phyloP scores from a whole-genome alignment of 768 basidiomycete species.

The Rhodotorula diobovata region DNA sequence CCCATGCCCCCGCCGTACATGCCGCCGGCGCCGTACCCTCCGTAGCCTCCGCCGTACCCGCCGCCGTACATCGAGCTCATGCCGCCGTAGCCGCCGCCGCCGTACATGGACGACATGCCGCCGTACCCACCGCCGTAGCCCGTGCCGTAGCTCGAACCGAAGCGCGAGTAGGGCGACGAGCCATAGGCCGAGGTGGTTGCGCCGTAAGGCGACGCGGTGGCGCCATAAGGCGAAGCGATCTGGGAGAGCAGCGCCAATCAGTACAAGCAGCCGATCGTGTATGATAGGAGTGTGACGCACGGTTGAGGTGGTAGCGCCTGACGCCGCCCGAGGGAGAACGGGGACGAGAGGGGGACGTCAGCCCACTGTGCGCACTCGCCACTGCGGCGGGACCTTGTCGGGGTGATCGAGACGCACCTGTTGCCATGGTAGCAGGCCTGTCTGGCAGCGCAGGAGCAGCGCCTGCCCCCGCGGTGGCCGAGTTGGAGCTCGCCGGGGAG shows the following conservation, averaged over 20 bases:
- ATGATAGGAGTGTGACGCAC: no score
- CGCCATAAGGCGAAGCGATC: not conserved
- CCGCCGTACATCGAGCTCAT: constrained; percentile 39
- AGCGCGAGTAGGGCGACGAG: constrained; percentile 50
- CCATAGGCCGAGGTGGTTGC: constrained; percentile 43
- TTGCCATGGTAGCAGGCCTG: constrained; percentile 57
- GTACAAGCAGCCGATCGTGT: not conserved
- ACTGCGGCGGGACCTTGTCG: accelerated
- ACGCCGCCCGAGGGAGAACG: constrained; percentile 13
- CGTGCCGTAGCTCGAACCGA: constrained; percentile 43
- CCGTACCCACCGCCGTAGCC: constrained; percentile 26
- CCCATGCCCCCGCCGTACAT: constrained; percentile 10
- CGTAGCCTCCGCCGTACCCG: constrained; percentile 23
- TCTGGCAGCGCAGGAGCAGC: constrained; percentile 56
- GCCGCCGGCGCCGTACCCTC: constrained; percentile 8
- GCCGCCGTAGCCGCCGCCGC: constrained; percentile 52
- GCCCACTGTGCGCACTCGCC: not conserved
- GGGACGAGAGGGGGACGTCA: constrained; percentile 10
- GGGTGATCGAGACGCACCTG: not conserved
- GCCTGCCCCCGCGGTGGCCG: constrained; percentile 33
- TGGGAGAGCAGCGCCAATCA: not conserved
- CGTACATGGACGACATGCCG: not conserved
- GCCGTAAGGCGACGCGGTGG: constrained; percentile 17
- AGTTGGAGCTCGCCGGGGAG: constrained; percentile 24
- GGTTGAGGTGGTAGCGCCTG: no score